Percentiles rank a stretch among this genome's conserved stretches.
Evolutionary conservation across 139 green algal species (phyloP).

Genomic region (Chlorella sp.): DNA sequence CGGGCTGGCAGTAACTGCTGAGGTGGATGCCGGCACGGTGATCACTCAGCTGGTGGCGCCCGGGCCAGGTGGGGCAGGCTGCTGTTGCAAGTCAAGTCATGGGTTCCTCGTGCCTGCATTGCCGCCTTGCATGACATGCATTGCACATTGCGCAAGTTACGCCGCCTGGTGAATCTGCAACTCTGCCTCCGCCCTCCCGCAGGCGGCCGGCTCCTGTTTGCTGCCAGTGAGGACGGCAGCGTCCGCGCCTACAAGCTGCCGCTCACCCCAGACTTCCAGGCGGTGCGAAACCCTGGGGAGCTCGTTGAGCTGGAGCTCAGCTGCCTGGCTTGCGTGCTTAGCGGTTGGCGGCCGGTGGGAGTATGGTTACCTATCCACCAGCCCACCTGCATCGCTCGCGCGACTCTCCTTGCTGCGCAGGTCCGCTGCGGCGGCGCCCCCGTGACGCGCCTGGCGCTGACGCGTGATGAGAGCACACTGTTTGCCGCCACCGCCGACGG

Average conservation of each 20-base stretch:
- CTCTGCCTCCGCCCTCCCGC: neutral
- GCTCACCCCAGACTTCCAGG: constrained; percentile 68
- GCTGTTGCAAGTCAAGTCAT: too few species aligned
- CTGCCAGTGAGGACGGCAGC: constrained; percentile 71
- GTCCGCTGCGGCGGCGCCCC: constrained; percentile 48
- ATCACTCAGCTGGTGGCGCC: constrained; percentile 52
- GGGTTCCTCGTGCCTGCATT: too few species aligned
- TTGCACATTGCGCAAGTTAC: too few species aligned
- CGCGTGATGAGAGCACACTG: constrained; percentile 75
- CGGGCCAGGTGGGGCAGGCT: neutral
- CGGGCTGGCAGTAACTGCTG: constrained; percentile 74
- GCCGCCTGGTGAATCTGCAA: too few species aligned
- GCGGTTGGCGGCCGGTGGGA: too few species aligned
- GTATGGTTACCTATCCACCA: too few species aligned
- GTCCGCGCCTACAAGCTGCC: constrained; percentile 87
- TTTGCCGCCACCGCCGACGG: constrained; percentile 80
- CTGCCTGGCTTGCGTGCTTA: too few species aligned
- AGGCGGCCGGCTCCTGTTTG: constrained; percentile 75
- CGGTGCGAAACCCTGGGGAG: too few species aligned
- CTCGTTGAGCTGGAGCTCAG: too few species aligned
- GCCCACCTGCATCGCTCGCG: too few species aligned
- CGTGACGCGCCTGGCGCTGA: constrained; percentile 73
- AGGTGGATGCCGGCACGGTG: constrained; percentile 70
- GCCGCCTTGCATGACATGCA: too few species aligned
- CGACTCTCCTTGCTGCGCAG: too few species aligned